Percentiles rank a stretch among this genome's conserved stretches.
Evolutionary conservation across 164 flowering plant genomes (phyloP).

Genomic region (Akebia trifoliata): DNA sequence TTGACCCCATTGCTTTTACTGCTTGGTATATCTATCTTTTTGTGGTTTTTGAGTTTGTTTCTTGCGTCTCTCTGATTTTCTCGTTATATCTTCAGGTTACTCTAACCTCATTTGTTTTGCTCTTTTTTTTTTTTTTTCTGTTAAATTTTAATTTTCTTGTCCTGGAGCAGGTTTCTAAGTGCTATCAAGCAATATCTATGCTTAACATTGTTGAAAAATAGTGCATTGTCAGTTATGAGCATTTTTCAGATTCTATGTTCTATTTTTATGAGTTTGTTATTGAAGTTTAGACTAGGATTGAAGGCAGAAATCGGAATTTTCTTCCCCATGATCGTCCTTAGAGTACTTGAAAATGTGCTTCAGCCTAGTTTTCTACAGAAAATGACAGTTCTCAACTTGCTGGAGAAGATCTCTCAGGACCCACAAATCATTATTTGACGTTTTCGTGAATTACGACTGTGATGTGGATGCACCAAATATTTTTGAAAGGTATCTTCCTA

Average conservation of each 20-base stretch:
- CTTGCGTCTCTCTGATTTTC: too few species aligned
- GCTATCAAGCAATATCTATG: conserved; percentile 86
- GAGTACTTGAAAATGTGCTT: conserved; percentile 95
- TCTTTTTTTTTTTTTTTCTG: neutral
- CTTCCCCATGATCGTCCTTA: conserved; percentile 92
- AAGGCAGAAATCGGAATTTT: conserved; percentile 93
- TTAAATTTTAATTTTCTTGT: conserved; percentile 15
- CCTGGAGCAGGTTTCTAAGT: conserved; percentile 70
- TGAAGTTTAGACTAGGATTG: conserved; percentile 80
- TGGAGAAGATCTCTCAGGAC: conserved; percentile 84
- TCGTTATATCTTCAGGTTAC: neutral
- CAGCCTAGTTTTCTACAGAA: conserved; percentile 97
- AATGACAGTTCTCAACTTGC: conserved; percentile 83
- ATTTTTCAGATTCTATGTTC: conserved; percentile 94
- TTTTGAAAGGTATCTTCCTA: conserved; percentile 75
- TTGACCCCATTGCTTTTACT: too few species aligned
- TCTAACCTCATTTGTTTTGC: too few species aligned
- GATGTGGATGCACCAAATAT: conserved; percentile 96
- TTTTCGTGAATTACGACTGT: conserved; percentile 96
- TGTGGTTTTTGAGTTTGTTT: too few species aligned
- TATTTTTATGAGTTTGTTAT: conserved; percentile 64
- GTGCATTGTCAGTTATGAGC: conserved; percentile 95
- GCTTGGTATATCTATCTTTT: too few species aligned
- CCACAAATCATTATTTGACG: conserved; percentile 74
- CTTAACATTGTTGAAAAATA: conserved; percentile 91